Evolutionary conservation across 1,139 yeast species (phyloP).

Genomic region (Meyerozyma smithsonii): DNA sequence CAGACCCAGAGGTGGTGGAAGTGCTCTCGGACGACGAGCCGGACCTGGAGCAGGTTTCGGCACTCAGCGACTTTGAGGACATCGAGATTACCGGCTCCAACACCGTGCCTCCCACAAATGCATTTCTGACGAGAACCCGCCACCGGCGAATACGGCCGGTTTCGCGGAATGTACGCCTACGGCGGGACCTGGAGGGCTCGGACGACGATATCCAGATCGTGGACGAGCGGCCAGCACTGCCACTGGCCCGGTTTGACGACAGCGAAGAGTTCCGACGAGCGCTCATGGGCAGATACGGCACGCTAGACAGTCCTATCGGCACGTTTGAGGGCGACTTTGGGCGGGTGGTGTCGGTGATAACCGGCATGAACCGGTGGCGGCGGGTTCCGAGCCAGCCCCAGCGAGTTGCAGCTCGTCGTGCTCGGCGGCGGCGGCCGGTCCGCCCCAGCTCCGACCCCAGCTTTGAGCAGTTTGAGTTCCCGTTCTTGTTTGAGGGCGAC

Average conservation of each 20-base stretch:
- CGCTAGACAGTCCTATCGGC: not conserved
- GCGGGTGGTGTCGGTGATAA: slow-evolving; percentile 2
- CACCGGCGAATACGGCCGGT: slow-evolving; percentile 1
- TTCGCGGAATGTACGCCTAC: slow-evolving; percentile 10
- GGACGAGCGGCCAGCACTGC: slow-evolving; percentile 16
- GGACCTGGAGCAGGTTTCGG: not conserved
- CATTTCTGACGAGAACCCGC: not conserved
- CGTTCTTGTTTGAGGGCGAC: not conserved
- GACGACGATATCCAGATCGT: slow-evolving; percentile 27
- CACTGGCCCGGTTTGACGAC: slow-evolving; percentile 4
- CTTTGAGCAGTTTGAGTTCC: not conserved
- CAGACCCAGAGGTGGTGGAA: slow-evolving; percentile 10
- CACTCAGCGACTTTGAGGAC: slow-evolving; percentile 12
- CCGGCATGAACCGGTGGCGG: slow-evolving; percentile 2
- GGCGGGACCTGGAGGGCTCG: slow-evolving; percentile 5
- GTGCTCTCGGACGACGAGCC: slow-evolving; percentile 11
- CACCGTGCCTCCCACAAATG: slow-evolving; percentile 5
- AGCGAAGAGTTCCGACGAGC: slow-evolving; percentile 2
- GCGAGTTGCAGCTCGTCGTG: not conserved
- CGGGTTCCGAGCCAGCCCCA: not conserved
- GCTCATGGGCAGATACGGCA: not conserved
- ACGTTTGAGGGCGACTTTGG: slow-evolving; percentile 1
- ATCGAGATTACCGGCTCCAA: slow-evolving; percentile 17
- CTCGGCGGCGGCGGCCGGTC: not conserved
- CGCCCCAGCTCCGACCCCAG: not conserved